phyloP scores from a whole-genome alignment of 768 basidiomycete species.

The Xerocomus potaroensis region DNA sequence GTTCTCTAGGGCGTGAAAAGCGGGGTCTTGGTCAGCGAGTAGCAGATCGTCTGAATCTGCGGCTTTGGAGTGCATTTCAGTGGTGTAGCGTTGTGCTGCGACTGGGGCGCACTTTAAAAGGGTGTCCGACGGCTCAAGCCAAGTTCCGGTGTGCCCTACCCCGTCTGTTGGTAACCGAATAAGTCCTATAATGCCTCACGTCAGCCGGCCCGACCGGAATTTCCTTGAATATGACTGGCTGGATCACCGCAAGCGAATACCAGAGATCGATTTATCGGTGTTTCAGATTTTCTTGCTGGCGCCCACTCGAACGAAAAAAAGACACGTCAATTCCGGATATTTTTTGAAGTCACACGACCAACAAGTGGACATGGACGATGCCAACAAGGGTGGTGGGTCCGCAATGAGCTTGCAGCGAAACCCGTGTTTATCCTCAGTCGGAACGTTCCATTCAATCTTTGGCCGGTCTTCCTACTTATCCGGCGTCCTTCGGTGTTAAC shows the following conservation, averaged over 20 bases:
- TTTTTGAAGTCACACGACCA: too few species aligned
- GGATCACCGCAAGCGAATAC: neutral
- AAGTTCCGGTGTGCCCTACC: neutral
- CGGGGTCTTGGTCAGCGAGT: slow-evolving; percentile 4
- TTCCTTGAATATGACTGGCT: neutral
- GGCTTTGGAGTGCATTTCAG: slow-evolving; percentile 18
- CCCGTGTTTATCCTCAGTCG: too few species aligned
- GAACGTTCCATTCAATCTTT: too few species aligned
- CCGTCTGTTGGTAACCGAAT: neutral
- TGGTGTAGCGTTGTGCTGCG: neutral
- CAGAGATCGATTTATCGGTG: neutral
- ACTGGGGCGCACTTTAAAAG: neutral
- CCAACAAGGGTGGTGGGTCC: too few species aligned
- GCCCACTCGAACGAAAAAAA: too few species aligned
- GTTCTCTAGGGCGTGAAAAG: neutral
- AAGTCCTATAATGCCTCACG: neutral
- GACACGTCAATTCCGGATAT: too few species aligned
- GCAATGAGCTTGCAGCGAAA: too few species aligned
- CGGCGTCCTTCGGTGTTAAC: too few species aligned
- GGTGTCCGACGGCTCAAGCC: neutral
- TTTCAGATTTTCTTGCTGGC: too few species aligned
- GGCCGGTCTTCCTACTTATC: too few species aligned
- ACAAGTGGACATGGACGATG: too few species aligned
- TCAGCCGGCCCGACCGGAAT: neutral
- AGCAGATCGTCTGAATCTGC: slow-evolving; percentile 2